Percentiles rank a stretch among this genome's conserved stretches.
Conservation (phyloP, 2,329 filamentous ascomycete genomes). For the Colletotrichum paranaense region DNA sequence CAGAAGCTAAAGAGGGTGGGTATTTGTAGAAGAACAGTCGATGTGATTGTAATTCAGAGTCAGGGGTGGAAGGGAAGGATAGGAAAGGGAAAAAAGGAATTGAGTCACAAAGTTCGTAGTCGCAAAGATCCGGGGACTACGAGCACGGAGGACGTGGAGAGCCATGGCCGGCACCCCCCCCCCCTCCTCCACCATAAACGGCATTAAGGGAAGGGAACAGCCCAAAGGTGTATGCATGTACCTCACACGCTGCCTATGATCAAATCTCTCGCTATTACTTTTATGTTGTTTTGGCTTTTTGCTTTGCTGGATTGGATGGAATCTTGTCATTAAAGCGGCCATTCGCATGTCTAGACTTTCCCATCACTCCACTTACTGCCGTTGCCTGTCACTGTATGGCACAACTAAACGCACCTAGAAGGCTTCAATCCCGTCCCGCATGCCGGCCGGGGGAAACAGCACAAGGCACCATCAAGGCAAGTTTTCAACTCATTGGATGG, state of each 20-base stretch:
- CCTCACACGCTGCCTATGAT: neutral
- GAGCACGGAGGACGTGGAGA: constrained; percentile 1
- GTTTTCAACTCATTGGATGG: neutral
- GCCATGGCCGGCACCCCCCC: neutral
- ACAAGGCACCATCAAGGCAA: neutral
- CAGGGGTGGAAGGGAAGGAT: neutral
- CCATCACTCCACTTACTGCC: neutral
- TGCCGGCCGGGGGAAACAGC: neutral
- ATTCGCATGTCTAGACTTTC: neutral
- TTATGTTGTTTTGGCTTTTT: neutral
- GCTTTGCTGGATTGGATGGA: neutral
- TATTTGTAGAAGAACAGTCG: constrained; percentile 18
- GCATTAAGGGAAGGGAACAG: neutral
- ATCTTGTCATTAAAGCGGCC: neutral
- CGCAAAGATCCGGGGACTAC: constrained; percentile 14
- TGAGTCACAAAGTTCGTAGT: constrained; percentile 30
- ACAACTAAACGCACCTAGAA: neutral
- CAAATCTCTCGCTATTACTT: neutral
- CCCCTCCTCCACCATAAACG: constrained; percentile 8
- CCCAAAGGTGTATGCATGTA: constrained; percentile 5
- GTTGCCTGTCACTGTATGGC: neutral
- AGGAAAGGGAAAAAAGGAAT: constrained; percentile 11
- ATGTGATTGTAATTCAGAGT: neutral
- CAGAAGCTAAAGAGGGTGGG: neutral
- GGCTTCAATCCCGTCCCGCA: neutral